These are phyloP conservation scores for Chrysoporthe cubensis DNA, from an alignment of 2,329 filamentous ascomycete genomes.

Conservation along the genomic window DNA sequence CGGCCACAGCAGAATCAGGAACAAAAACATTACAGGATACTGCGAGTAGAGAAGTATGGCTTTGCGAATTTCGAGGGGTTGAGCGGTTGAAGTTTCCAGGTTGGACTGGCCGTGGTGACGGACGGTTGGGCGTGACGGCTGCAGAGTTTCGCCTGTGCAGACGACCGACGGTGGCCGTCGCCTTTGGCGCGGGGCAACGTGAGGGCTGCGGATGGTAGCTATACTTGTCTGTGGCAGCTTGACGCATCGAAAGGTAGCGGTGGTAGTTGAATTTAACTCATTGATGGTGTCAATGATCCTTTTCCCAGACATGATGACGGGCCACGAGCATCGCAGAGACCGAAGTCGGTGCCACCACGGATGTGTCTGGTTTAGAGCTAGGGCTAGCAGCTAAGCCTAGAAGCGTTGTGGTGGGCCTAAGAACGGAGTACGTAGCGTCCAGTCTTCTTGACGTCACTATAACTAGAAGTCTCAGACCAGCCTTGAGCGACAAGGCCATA, in stretches of 20 bases:
- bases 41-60: conserved; percentile 10
- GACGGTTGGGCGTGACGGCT: conserved; percentile 5
- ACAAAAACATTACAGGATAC: conserved; percentile 21
- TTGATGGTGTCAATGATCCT: background rate
- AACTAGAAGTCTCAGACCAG: background rate
- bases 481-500: background rate
- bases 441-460: background rate
- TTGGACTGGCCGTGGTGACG: background rate
- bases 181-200: background rate
- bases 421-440: no score
- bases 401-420: background rate
- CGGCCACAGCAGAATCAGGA: conserved; percentile 8
- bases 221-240: conserved; percentile 11
- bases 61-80: conserved; percentile 2
- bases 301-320: background rate
- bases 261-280: conserved; percentile 18
- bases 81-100: background rate
- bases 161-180: conserved; percentile 2
- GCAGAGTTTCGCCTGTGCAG: conserved; percentile 4
- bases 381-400: no score
- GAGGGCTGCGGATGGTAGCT: background rate
- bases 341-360: no score
- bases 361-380: no score
- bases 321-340: background rate
- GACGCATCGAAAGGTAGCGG: conserved; percentile 17